Conservation (phyloP, 495 filamentous ascomycete species). For the Alectoria sarmentosa region DNA sequence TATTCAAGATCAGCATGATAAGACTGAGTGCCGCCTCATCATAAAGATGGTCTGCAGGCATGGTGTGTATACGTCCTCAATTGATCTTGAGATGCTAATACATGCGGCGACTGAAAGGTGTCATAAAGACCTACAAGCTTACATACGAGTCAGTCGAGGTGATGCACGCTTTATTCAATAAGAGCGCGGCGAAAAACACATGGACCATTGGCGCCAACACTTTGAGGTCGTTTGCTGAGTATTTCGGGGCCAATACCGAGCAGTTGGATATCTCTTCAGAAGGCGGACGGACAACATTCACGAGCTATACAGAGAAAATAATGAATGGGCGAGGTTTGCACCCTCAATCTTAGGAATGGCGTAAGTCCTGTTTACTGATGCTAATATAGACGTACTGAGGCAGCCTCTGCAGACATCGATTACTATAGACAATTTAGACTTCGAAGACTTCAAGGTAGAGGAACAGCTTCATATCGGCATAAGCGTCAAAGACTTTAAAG, state of each 20-base stretch:
- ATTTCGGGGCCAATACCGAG: conserved; percentile 87
- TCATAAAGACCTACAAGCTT: conserved; percentile 85
- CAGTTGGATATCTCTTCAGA: conserved; percentile 83
- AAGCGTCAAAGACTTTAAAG: conserved; percentile 90
- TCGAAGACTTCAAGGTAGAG: conserved; percentile 72
- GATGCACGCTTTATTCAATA: conserved; percentile 84
- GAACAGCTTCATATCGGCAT: conserved; percentile 81
- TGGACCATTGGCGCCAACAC: conserved; percentile 74
- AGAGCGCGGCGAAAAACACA: conserved; percentile 55
- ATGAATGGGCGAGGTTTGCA: conserved; percentile 67
- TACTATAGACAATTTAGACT: conserved; percentile 77
- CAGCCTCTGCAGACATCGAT: conserved; percentile 91
- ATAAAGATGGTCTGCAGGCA: conserved; percentile 81
- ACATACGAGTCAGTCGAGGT: conserved; percentile 79
- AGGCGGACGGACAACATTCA: conserved; percentile 65
- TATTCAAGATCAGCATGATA: conserved; percentile 64
- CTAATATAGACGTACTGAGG: conserved; percentile 68
- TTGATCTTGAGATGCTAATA: neutral
- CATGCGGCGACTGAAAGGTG: conserved; percentile 40
- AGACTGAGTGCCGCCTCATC: conserved; percentile 69
- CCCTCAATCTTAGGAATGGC: neutral
- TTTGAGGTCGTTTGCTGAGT: conserved; percentile 77
- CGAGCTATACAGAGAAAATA: conserved; percentile 91
- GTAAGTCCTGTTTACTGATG: conserved; percentile 16
- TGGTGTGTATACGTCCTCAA: conserved; percentile 39